Evolutionary conservation across 192 early-diverging fungal species (phyloP), one percentile per base, ranked within the genome.

Genomic region (Umbelopsis sp.): DNA sequence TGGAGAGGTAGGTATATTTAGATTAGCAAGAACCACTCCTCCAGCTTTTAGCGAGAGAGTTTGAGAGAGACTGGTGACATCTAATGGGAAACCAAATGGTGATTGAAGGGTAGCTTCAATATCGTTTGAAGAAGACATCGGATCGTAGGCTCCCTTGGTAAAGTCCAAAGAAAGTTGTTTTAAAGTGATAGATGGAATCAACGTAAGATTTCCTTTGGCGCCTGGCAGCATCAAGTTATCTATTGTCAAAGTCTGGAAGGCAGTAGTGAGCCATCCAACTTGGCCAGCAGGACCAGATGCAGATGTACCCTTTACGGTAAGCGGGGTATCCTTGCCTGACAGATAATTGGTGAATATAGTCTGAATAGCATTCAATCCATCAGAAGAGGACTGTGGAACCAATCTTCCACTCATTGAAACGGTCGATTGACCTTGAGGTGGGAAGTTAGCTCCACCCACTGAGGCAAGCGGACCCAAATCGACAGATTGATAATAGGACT

Each of bases 391-490:
- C 68, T 87, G 88, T 30, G 80, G 81, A 25, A 81, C 35, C 74
- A 90, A 73, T n/a, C 73, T 77, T 46, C 88, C 88, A 7, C 71
- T 78, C 71, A 90, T 67, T 52, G 74, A 71, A 21, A 88, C 66
- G 41, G 70, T 70, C 10, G 78, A 77, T 6, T 74, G 25, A 46
- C 76, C 76, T 18, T 27, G 23, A 8, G 77, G 73, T 61, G 73
- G 45, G 44, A 79, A 74, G 12, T 55, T 37, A 11, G 70, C 77
- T 23, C 16, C 65, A 49, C 68, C 74, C 18, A 52, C 35, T 71
- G 90, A 80, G 78, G 84, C 79, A 74, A 86, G 72, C 58, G 82
- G 79, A 75, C 90, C 78, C 70, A 86, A 64, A 9, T 69, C 47
- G 2, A 80, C 80, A 65, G 73, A 75, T 16, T 77, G 67, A 46